A percentile compares a stretch with the other conserved stretches of the same genome.
These are phyloP conservation scores for Boletus rex-veris DNA, from an alignment of 768 basidiomycete species.

Conservation along the genomic window DNA sequence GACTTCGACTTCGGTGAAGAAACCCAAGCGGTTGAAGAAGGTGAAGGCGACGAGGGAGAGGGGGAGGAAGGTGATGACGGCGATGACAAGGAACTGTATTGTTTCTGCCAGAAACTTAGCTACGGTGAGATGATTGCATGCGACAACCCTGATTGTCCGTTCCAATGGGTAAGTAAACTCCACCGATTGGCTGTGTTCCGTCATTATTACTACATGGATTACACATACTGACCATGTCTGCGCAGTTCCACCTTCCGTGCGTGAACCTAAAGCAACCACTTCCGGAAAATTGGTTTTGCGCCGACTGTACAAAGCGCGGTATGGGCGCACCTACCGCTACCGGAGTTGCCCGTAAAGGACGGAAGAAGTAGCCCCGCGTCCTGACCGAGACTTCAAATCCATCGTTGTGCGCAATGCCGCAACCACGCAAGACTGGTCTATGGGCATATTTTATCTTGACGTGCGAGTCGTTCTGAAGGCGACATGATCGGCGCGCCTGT, in stretches of 20 bases:
- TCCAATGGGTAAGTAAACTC: constrained; percentile 56
- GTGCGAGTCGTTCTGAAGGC: not conserved
- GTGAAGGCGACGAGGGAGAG: constrained; percentile 35
- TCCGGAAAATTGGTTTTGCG: constrained; percentile 58
- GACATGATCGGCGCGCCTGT: not conserved
- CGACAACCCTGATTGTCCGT: constrained; percentile 52
- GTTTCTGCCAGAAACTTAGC: constrained; percentile 59
- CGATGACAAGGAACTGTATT: constrained; percentile 59
- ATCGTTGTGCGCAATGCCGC: not conserved
- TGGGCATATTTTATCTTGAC: constrained; percentile 4
- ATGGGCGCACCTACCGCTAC: constrained; percentile 31
- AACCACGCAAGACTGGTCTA: not conserved
- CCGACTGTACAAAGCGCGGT: constrained; percentile 44
- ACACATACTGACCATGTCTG: constrained; percentile 12
- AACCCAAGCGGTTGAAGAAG: constrained; percentile 28
- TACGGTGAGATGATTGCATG: constrained; percentile 71
- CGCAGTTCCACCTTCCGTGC: constrained; percentile 60
- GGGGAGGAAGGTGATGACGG: constrained; percentile 48
- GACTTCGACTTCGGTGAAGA: constrained; percentile 35
- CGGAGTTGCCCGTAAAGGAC: constrained; percentile 36
- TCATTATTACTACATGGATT: not conserved
- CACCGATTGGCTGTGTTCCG: not conserved
- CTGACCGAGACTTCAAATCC: not conserved
- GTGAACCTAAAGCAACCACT: constrained; percentile 54
- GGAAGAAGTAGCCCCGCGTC: constrained; percentile 36